A percentile compares a stretch with the other conserved stretches of the same genome.
These are phyloP conservation scores for Pseudogymnoascus sp. DNA, from an alignment of 2,329 filamentous ascomycete species.

Conservation along the genomic window DNA sequence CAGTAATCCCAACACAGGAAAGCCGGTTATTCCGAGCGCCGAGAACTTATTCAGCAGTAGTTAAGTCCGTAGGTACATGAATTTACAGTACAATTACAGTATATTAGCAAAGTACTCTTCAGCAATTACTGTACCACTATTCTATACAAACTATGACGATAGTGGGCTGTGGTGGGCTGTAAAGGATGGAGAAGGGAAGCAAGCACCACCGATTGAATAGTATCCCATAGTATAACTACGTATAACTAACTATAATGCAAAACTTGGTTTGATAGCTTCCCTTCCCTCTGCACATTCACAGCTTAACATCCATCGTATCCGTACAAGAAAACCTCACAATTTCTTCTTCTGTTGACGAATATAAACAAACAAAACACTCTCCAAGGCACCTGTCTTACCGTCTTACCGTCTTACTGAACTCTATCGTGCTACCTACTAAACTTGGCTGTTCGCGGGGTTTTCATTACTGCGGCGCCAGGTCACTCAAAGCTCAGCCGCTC, in stretches of 20 bases:
- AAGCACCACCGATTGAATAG: not conserved
- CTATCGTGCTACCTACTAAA: not conserved
- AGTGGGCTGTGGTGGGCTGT: not conserved
- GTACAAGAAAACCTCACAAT: not conserved
- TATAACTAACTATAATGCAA: not conserved
- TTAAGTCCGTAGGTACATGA: not conserved
- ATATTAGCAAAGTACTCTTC: not conserved
- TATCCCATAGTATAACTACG: not conserved
- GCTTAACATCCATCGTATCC: constrained; percentile 1
- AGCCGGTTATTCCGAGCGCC: not conserved
- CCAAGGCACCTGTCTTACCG: not conserved
- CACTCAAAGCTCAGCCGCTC: constrained; percentile 2
- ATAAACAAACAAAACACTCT: not conserved
- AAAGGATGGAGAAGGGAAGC: not conserved
- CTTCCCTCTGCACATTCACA: not conserved
- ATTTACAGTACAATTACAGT: not conserved
- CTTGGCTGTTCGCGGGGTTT: constrained; percentile 1
- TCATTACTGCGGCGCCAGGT: not conserved
- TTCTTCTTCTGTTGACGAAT: not conserved
- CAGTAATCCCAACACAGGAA: not conserved
- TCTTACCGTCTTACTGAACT: not conserved
- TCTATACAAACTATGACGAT: constrained; percentile 3
- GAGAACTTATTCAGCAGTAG: not conserved
- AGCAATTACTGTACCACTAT: not conserved
- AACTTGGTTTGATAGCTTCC: not conserved